Evolutionary conservation across 768 basidiomycete genomes (phyloP).

Genomic region (Dictyophora rubrovolvata): DNA sequence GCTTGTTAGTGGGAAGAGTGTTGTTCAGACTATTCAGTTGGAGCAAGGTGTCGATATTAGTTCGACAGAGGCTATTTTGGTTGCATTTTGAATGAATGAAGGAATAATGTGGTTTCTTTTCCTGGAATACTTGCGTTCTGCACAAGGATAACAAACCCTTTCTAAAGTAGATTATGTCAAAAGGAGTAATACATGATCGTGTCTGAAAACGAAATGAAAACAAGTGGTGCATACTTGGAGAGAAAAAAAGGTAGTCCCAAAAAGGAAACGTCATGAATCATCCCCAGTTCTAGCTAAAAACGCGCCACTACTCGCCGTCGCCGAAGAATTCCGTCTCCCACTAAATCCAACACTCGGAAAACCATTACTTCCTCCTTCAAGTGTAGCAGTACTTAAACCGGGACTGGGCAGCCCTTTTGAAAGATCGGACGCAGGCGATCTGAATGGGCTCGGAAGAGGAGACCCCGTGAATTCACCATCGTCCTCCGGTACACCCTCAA

Average conservation of each 20-base stretch:
- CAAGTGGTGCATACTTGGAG: not conserved
- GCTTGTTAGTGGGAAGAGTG: constrained; percentile 27
- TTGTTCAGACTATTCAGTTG: constrained; percentile 22
- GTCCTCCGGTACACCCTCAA: not conserved
- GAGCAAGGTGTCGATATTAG: constrained; percentile 33
- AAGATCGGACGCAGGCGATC: constrained; percentile 1
- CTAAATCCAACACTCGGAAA: constrained; percentile 25
- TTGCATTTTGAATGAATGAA: constrained; percentile 24
- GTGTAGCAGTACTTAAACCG: constrained; percentile 23
- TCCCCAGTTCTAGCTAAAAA: constrained; percentile 32
- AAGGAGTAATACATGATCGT: too few species aligned
- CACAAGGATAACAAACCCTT: too few species aligned
- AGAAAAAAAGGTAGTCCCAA: not conserved
- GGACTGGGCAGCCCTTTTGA: constrained; percentile 27
- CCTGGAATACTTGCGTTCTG: not conserved
- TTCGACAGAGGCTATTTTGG: constrained; percentile 38
- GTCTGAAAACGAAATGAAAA: not conserved
- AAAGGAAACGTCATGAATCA: constrained; percentile 13
- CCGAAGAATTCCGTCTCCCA: constrained; percentile 20
- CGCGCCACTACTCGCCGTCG: constrained; percentile 26
- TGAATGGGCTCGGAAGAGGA: not conserved
- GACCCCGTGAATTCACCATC: not conserved
- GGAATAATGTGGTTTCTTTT: not conserved
- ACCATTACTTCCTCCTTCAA: not conserved
- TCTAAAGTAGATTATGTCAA: too few species aligned